phyloP scores from a whole-genome alignment of 1,139 yeast genomes.

The Ogataea hybrid region DNA sequence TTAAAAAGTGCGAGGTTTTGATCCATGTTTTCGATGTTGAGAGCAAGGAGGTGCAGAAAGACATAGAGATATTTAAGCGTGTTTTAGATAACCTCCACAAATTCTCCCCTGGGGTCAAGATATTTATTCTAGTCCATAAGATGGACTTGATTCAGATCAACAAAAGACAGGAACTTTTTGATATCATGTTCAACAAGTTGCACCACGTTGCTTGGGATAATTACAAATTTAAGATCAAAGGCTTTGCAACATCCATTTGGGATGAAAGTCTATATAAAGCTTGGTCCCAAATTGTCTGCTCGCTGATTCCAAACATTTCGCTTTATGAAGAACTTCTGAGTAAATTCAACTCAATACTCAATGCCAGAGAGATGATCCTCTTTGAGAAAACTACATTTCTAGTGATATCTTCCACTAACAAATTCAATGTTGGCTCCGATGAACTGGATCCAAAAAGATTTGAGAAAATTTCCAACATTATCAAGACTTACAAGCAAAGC shows the following conservation, averaged over 20 bases:
- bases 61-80: constrained; percentile 85
- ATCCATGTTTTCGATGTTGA: constrained; percentile 97
- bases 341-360: constrained; percentile 70
- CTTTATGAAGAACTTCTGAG: constrained; percentile 73
- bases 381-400: constrained; percentile 93
- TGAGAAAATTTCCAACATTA: constrained; percentile 90
- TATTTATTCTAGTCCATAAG: constrained; percentile 88
- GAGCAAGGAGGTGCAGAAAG: constrained; percentile 86
- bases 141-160: constrained; percentile 94
- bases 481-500: constrained; percentile 94
- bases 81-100: constrained; percentile 79
- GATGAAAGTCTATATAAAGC: constrained; percentile 95
- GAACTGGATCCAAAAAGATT: constrained; percentile 83
- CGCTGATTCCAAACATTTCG: constrained; percentile 89
- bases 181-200: constrained; percentile 78
- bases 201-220: constrained; percentile 69
- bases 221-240: constrained; percentile 75
- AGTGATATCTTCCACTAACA: constrained; percentile 78
- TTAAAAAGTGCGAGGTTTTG: constrained; percentile 94
- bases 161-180: constrained; percentile 79
- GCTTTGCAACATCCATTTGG: constrained; percentile 97
- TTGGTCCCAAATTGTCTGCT: constrained; percentile 95
- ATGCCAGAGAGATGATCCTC: constrained; percentile 86
- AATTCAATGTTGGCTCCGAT: constrained; percentile 17
- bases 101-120: constrained; percentile 87